phyloP scores from a whole-genome alignment of 2,329 filamentous ascomycete genomes.

The Cladosporium sphaerospermum region DNA sequence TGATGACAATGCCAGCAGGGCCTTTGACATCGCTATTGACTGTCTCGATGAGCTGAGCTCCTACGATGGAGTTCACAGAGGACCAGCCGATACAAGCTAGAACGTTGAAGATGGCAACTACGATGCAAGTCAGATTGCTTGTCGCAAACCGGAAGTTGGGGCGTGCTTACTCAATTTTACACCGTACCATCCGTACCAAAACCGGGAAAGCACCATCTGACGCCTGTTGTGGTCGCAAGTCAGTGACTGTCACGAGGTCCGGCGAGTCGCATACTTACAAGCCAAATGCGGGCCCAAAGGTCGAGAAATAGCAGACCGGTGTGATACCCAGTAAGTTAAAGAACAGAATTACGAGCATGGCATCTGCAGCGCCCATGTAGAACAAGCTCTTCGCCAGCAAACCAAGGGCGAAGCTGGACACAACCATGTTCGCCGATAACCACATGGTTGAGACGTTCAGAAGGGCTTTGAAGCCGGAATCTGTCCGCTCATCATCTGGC shows the following conservation, averaged over 20 bases:
- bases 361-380: conserved; percentile 65
- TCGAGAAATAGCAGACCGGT: conserved; percentile 71
- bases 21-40: conserved; percentile 65
- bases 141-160: conserved; percentile 3
- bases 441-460: conserved; percentile 68
- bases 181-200: conserved; percentile 58
- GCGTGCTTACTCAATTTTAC: conserved; percentile 36
- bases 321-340: conserved; percentile 68
- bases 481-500: conserved; percentile 61
- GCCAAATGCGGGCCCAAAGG: conserved; percentile 67
- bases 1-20: conserved; percentile 68
- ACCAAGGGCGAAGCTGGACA: conserved; percentile 70
- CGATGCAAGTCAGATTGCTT: conserved; percentile 5
- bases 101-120: conserved; percentile 63
- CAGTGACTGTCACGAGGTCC: background rate
- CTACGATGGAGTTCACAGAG: conserved; percentile 71
- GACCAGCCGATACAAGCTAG: conserved; percentile 70
- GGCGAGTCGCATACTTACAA: conserved; percentile 32
- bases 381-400: conserved; percentile 65
- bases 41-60: conserved; percentile 70
- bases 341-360: conserved; percentile 65
- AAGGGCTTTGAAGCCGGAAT: conserved; percentile 48
- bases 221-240: conserved; percentile 33
- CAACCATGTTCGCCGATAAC: conserved; percentile 72
- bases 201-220: conserved; percentile 74